Conservation (phyloP, 2,329 filamentous ascomycete species). For the Dendryphion nanum region DNA sequence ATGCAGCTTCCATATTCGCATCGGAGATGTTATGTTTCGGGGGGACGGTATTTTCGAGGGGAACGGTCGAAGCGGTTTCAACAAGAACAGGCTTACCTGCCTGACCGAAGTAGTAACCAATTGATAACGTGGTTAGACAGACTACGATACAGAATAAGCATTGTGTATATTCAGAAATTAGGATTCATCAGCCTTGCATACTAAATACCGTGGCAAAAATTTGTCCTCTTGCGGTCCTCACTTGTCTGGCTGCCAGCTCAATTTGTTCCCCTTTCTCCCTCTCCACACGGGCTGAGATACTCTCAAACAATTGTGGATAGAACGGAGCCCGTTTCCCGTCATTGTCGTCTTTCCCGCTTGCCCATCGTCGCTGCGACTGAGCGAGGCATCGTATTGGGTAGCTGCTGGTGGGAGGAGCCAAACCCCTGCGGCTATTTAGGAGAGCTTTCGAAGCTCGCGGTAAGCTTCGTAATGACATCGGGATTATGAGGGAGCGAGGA, state of each 20-base stretch:
- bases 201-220: constrained; percentile 32
- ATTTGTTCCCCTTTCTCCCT: constrained; percentile 58
- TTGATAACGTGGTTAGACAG: constrained; percentile 49
- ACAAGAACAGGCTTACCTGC: constrained; percentile 45
- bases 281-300: constrained; percentile 57
- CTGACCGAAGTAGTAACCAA: constrained; percentile 57
- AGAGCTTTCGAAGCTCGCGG: no score
- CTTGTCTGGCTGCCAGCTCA: constrained; percentile 26
- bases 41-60: constrained; percentile 48
- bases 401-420: no score
- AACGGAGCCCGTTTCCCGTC: constrained; percentile 48
- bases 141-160: constrained; percentile 37
- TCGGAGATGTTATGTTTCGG: constrained; percentile 57
- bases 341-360: constrained; percentile 18
- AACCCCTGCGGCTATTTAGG: no score
- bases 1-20: constrained; percentile 62
- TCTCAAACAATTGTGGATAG: constrained; percentile 62
- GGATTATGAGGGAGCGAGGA: no score
- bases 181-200: constrained; percentile 6
- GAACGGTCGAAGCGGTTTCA: constrained; percentile 55
- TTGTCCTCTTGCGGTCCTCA: constrained; percentile 33
- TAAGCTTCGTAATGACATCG: no score
- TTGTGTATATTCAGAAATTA: background rate
- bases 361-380: constrained; percentile 33
- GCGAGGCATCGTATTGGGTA: background rate